Conservation (phyloP, 768 basidiomycete species). For the Collybia sp. region DNA sequence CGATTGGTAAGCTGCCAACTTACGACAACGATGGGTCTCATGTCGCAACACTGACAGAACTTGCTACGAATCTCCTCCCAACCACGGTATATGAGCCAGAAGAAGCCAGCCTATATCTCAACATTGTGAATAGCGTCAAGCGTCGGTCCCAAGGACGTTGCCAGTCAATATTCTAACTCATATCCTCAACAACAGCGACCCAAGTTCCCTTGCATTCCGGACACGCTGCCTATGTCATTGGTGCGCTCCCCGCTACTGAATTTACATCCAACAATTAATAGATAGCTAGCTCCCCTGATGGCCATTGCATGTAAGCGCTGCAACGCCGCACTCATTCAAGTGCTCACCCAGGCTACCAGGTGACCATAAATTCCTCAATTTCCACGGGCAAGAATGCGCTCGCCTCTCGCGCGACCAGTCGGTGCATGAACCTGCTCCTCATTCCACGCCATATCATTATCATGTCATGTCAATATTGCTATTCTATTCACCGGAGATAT, state of each 20-base stretch:
- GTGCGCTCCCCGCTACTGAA: background rate
- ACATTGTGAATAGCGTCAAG: background rate
- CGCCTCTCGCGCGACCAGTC: conserved; percentile 3
- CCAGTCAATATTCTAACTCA: too few species aligned
- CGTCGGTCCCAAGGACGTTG: background rate
- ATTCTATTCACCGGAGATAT: conserved; percentile 29
- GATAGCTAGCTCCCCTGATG: conserved; percentile 1
- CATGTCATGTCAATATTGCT: conserved; percentile 19
- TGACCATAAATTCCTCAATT: conserved; percentile 4
- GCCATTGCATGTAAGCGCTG: conserved; percentile 1
- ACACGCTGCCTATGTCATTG: background rate
- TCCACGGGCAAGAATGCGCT: conserved; percentile 3
- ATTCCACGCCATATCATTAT: conserved; percentile 8
- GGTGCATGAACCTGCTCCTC: background rate
- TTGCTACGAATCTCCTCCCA: background rate
- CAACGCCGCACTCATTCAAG: background rate
- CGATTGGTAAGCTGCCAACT: background rate
- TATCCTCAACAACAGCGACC: too few species aligned
- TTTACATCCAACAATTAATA: background rate
- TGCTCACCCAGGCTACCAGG: background rate
- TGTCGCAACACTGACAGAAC: background rate
- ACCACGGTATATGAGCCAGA: background rate
- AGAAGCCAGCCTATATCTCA: background rate
- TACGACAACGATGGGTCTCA: background rate
- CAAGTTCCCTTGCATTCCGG: background rate